phyloP scores from a whole-genome alignment of 768 basidiomycete species.

The Tylopilus vinaceipallidus region DNA sequence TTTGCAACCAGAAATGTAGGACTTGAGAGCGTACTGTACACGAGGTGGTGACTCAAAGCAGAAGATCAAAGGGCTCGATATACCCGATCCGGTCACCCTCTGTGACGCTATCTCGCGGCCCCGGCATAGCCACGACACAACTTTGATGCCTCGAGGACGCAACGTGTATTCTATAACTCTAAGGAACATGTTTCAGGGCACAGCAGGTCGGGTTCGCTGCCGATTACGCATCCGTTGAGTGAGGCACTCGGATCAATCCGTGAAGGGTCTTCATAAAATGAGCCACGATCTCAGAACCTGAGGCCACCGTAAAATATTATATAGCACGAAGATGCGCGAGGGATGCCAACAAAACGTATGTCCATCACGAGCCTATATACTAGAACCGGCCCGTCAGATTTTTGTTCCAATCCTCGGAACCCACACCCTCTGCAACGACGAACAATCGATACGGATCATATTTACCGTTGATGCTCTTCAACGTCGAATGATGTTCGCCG shows the following conservation, averaged over 20 bases:
- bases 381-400: conserved; percentile 19
- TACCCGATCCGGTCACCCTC: background rate
- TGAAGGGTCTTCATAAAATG: background rate
- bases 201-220: background rate
- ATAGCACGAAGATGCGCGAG: background rate
- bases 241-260: background rate
- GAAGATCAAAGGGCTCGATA: background rate
- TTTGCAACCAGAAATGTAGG: background rate
- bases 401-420: conserved; percentile 48
- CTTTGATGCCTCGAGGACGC: conserved; percentile 21
- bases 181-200: too few species aligned
- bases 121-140: conserved; percentile 17
- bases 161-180: conserved; percentile 17
- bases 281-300: background rate
- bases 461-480: conserved; percentile 42
- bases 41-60: background rate
- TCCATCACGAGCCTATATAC: background rate
- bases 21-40: conserved; percentile 1
- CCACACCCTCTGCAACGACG: conserved; percentile 44
- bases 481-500: conserved; percentile 40
- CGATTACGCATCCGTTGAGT: background rate
- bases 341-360: too few species aligned
- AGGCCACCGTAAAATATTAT: background rate
- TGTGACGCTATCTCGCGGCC: too few species aligned
- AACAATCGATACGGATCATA: conserved; percentile 46